Conservation (phyloP, 306 rosid genomes). For the Fragaria iinumae region DNA sequence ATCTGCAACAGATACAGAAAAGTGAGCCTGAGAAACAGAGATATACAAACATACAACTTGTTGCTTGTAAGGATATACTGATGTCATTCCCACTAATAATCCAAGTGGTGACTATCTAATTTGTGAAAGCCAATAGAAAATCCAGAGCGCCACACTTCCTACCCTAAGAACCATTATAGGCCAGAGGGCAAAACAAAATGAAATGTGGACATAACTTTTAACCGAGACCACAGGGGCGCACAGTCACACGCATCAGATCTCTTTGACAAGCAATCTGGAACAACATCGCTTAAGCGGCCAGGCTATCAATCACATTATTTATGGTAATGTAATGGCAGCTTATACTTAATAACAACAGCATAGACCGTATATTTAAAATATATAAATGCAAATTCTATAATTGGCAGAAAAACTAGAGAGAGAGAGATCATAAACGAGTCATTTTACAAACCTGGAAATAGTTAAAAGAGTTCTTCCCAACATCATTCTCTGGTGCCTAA, state of each 20-base stretch:
- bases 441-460: constrained; percentile 77
- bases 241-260: background rate
- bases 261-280: background rate
- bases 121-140: background rate
- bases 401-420: background rate
- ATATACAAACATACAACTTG: background rate
- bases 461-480: constrained; percentile 89
- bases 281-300: background rate
- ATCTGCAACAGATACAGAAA: constrained; percentile 43
- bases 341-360: background rate
- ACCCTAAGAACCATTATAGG: background rate
- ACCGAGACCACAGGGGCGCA: background rate
- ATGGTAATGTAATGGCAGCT: background rate
- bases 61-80: background rate
- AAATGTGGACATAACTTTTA: background rate
- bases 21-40: background rate
- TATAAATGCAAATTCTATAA: background rate
- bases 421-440: background rate
- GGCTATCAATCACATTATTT: background rate
- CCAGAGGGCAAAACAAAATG: background rate
- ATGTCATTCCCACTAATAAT: background rate
- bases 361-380: background rate
- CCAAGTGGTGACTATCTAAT: background rate
- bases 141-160: background rate
- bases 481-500: constrained; percentile 88